Evolutionary conservation across 345 rosid species (phyloP), one percentile per base, ranked within the genome.

Genomic region (Citrus australasica): DNA sequence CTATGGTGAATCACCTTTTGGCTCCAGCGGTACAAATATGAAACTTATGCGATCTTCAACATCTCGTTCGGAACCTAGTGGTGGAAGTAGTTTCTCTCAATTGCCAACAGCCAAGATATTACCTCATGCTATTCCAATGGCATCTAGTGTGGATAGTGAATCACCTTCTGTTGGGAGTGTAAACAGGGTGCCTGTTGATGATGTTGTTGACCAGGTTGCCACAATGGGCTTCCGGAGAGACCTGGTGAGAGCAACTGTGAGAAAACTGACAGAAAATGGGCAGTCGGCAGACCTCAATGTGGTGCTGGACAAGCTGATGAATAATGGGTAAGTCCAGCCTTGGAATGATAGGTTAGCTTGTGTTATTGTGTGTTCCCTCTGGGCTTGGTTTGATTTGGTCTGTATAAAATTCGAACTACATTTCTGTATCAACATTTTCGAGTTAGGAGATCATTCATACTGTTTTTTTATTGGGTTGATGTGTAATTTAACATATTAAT

Each of bases 141-240:
- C 89, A 58, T 78, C 88, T 69, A 66, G 42, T 55, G 82, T 84
- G 42, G 88, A 83, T 61, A 30, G 53, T 64, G 86, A 67, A 68
- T 82, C 85, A 6, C 61, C 71, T 62, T 56, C 83, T 22, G 30
- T 73, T 59, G 84, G 79, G 46, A 79, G 55, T 60, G 74, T 76
- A 75, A 84, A 71, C 73, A 82, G 76, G 61, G 80, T 68, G 11
- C 85, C 74, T 0, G 70, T 69, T 63, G 89, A 88, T 46, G 89
- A 85, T 75, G 84, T 82, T 75, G 75, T 88, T 59, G 90, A 90
- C 82, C 79, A 77, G 76, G 91, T 88, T 38, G 90, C 84, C n/a
- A 83, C 83, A 22, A 87, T 90, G 94, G 94, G 94, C 59, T 90
- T 90, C 73, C 84, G 86, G 37, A 88, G 94, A 75, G 94, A 90